These are phyloP conservation scores for Tetrapisispora nanseiensis DNA, from an alignment of 805 yeast species.

Conservation along the genomic window DNA sequence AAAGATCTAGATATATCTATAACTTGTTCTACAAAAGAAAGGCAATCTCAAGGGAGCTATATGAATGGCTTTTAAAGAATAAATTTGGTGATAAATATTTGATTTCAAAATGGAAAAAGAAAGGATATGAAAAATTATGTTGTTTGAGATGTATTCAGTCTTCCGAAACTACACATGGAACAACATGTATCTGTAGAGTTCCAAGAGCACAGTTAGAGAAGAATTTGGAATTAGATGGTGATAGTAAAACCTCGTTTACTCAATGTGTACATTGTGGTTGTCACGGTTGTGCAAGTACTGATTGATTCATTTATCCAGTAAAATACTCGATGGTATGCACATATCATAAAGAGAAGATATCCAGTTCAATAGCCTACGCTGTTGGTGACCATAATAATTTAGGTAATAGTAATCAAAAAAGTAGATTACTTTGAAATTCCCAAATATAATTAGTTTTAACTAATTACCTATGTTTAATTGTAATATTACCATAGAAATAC, in stretches of 20 bases:
- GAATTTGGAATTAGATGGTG: constrained; percentile 18
- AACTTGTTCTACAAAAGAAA: constrained; percentile 63
- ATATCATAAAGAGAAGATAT: too few relatives aligned
- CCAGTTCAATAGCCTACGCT: too few relatives aligned
- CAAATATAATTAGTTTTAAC: too few relatives aligned
- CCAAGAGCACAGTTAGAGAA: constrained; percentile 47
- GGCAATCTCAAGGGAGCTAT: constrained; percentile 55
- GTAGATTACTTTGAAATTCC: too few relatives aligned
- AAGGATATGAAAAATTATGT: constrained; percentile 80
- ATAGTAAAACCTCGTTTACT: constrained; percentile 28
- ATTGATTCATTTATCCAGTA: constrained; percentile 29
- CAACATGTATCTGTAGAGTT: constrained; percentile 78
- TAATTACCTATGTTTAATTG: too few relatives aligned
- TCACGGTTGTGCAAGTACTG: constrained; percentile 71
- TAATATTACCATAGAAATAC: too few relatives aligned
- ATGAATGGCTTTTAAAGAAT: constrained; percentile 62
- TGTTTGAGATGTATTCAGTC: constrained; percentile 69
- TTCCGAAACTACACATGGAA: constrained; percentile 50
- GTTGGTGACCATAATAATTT: too few relatives aligned
- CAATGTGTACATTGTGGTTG: constrained; percentile 81
- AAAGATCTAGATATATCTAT: constrained; percentile 65
- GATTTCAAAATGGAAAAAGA: constrained; percentile 77
- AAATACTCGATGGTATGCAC: too few relatives aligned
- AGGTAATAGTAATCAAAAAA: too few relatives aligned
- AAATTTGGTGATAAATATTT: constrained; percentile 57